Percentiles rank a stretch among this genome's conserved stretches.
Evolutionary conservation across 2,329 filamentous ascomycete species (phyloP).

Genomic region (Graphiopsis chlorocephala): DNA sequence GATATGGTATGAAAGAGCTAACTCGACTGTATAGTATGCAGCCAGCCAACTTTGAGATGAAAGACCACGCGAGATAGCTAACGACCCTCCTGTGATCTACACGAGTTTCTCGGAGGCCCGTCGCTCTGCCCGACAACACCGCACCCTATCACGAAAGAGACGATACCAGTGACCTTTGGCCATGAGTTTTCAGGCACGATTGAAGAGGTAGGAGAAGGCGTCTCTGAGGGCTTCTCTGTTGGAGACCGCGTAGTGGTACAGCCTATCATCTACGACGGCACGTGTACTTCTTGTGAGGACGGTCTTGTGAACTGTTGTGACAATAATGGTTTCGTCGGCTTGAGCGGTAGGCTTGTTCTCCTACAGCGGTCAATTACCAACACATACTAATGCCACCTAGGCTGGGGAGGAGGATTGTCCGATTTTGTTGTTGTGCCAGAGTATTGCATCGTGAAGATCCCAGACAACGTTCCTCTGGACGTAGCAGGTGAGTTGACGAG

Average conservation of each 20-base stretch:
- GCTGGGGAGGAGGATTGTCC: constrained; percentile 53
- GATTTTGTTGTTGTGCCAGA: constrained; percentile 52
- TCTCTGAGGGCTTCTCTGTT: constrained; percentile 44
- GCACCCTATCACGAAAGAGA: constrained; percentile 54
- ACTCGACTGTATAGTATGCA: neutral
- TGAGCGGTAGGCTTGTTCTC: constrained; percentile 41
- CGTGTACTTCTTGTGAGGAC: constrained; percentile 52
- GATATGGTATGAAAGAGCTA: neutral
- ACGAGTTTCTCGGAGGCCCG: constrained; percentile 37
- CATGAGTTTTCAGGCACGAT: constrained; percentile 54
- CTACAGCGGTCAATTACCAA: neutral
- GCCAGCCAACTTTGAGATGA: neutral
- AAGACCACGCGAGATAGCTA: neutral
- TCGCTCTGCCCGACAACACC: constrained; percentile 49
- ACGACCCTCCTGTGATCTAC: constrained; percentile 26
- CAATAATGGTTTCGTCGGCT: constrained; percentile 53
- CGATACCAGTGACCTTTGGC: constrained; percentile 51
- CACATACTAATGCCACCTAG: neutral
- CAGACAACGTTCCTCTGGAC: constrained; percentile 52
- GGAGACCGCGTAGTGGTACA: constrained; percentile 51
- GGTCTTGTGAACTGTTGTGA: constrained; percentile 55
- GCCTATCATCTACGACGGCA: constrained; percentile 55
- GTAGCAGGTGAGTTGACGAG: constrained; percentile 39
- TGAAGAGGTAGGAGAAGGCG: constrained; percentile 52
- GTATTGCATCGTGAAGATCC: constrained; percentile 46